Evolutionary conservation across 2,329 filamentous ascomycete species (phyloP).

Genomic region (Diaporthe ampelina): DNA sequence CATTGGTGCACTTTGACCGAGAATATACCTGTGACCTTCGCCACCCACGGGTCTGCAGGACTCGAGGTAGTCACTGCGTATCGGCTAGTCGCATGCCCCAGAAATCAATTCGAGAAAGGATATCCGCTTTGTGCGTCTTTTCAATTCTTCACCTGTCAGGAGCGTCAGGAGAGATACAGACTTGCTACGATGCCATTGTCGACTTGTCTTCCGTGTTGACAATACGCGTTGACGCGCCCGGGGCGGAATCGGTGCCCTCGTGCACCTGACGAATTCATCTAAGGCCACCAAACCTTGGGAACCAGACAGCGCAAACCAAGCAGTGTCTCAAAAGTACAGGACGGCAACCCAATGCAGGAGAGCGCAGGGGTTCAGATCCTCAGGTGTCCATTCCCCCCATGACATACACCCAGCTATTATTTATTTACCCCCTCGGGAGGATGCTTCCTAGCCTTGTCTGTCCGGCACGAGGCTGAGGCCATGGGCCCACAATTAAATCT

Average conservation of each 20-base stretch:
- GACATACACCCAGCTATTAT: too few species aligned
- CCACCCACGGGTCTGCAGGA: neutral
- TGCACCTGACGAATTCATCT: neutral
- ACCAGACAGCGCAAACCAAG: neutral
- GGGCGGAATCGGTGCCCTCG: neutral
- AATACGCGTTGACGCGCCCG: neutral
- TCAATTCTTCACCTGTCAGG: neutral
- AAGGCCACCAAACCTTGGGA: neutral
- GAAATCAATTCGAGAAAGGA: neutral
- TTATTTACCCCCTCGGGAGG: too few species aligned
- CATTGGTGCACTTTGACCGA: neutral
- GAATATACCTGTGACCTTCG: neutral
- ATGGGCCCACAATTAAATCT: too few species aligned
- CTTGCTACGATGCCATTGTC: neutral
- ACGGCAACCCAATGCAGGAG: slow-evolving; percentile 10
- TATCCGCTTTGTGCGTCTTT: neutral
- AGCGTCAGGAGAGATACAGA: neutral
- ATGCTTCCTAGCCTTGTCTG: too few species aligned
- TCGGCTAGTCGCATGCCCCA: neutral
- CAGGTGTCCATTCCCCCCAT: neutral
- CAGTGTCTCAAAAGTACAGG: slow-evolving; percentile 4
- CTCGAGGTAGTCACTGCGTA: neutral
- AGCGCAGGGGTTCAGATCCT: slow-evolving; percentile 17
- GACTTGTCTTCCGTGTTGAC: neutral
- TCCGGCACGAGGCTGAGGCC: too few species aligned